Evolutionary conservation across 2,329 filamentous ascomycete genomes (phyloP), one percentile per base, ranked within the genome.

Genomic region (Pseudopithomyces maydicus): DNA sequence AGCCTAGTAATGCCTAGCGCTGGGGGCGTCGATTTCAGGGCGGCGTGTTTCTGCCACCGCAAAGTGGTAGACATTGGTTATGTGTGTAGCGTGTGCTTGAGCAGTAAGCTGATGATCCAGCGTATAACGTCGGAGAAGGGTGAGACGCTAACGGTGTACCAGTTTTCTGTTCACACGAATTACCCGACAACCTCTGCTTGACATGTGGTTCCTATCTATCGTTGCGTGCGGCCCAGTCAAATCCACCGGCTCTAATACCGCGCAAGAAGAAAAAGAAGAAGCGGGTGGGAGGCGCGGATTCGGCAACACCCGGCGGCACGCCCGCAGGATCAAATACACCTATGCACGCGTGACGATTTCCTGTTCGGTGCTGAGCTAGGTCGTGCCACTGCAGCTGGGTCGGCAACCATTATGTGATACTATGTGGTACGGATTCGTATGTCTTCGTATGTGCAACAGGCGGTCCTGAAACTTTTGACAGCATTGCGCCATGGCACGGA

Each of bases 21-120:
- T 36, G 90, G 93, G 54, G 88, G 90, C 43, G 92, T 99, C 42
- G 96, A 99, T 78, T 99, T 99, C 74, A 87, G 95, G 42, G 94
- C 96, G n/a, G 95, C 95, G 3, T 99, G 95, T 74, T 99, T 99
- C 79, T 99, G 95, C 74, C 95, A 99, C 78, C 85, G 94, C 49
- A 87, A 86, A 35, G 92, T 98, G 19, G 89, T 99, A 42, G 92
- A 97, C 76, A 87, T 93, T 1, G 95, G 93, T 8, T 99, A 91
- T 73, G 94, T 99, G 36, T 99, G 95, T 80, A 96, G 91, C 59
- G 92, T 99, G 66, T 99, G 95, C 72, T 81, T 99, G 43, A 96
- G 91, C 75, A 99, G 82, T 85, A 77, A 68, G 80, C 77, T 29
- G 14, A n/a, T 14, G n/a, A 14, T 26, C 3, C 29, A 36, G 2